Base-by-base conservation (phyloP, 2,329 filamentous ascomycete genomes). In the Chalara sp. region DNA sequence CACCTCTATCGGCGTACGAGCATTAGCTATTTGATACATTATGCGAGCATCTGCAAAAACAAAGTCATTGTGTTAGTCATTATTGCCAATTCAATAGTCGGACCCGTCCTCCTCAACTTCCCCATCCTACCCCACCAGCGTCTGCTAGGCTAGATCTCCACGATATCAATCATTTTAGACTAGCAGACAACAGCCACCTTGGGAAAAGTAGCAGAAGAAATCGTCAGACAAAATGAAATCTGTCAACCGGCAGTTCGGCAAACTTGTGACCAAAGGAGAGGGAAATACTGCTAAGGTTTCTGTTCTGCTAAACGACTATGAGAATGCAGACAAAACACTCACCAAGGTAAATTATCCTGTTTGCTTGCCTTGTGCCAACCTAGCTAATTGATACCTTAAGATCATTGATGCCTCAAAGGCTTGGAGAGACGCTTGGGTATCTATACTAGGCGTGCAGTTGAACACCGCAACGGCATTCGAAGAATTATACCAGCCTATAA, bases 391-490 rank as follows among this genome's bases (percentile, higher is more conserved):
- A 54, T 7, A 42, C 40, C 13, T 48, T 29, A 58, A 92, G 86
- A 80, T 93, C 59, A 80, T 90, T 59, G 85, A 89, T 57, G 83
- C 85, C 55, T 81, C 84, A 37, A 86, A 83, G 67, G 75, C 81
- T 64, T 93, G 87, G 84, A 81, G 85, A 62, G 86, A 92, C 62
- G 78, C 84, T 8, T 95, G 89, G 89, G 76, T 83, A 6, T 78
- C 81, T 53, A 83, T 92, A 57, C 77, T 88, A 51, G 76, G 76
- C 51, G 76, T 83, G 52, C 87, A 92, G 65, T 75, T 85, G 53
- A 78, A 80, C 41, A 74, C 87, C 52, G 72, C 83, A 46, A 76
- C 81, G 56, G 80, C 86, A 61, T 85, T 87, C 65, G 83, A 89
- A 59, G 74, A 76, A 54, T 72, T 95, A 47, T 93, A 91, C 74